Evolutionary conservation across 495 filamentous ascomycete species (phyloP), one percentile per base, ranked within the genome.

Genomic region (Aspergillus coremiiformis): DNA sequence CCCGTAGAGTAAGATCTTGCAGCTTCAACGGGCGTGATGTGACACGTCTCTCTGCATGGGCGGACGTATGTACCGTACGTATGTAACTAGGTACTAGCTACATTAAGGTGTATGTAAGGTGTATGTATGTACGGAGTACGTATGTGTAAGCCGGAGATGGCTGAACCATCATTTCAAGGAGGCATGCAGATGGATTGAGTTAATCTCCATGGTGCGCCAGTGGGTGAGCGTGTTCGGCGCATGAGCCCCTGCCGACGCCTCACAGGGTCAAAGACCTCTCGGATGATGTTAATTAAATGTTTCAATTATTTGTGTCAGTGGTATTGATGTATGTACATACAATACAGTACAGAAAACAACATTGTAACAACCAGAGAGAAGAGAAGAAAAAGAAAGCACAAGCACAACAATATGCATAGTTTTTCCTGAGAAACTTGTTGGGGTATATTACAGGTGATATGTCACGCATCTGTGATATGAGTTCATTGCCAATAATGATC

Each of bases 101-200:
- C 6, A 12, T 32, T 4, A 6, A 32, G 2, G 29, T 27, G 11
- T 10, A 39, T 17, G 35, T 39, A 39, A 21, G 3, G 19, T 41
- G 6, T 2, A 10, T 41, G 32, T 5, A 14, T 35, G 32, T 21
- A 17, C 21, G n/a, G 19, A 20, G 32, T 5, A 14, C 12, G 32
- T 21, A 17, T 41, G n/a, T 21, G 37, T 41, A 41, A 41, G 9
- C 37, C 19, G 7, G 37, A 41, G 17, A 41, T 41, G 37, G 37
- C 37, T 21, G 35, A 33, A 27, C 44, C 44, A 47, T 17, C 35
- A 33, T 47, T 47, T 35, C 44, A 21, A 33, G 44, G 44, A 44
- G 48, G 39, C 35, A 19, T 51, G 56, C 56, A 54, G 56, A n/a
- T n/a, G n/a, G n/a, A 55, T 49, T 48, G 43, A 53, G 46, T 52